Evolutionary conservation across 2,329 filamentous ascomycete genomes (phyloP).

Genomic region (Fusarium sp.): DNA sequence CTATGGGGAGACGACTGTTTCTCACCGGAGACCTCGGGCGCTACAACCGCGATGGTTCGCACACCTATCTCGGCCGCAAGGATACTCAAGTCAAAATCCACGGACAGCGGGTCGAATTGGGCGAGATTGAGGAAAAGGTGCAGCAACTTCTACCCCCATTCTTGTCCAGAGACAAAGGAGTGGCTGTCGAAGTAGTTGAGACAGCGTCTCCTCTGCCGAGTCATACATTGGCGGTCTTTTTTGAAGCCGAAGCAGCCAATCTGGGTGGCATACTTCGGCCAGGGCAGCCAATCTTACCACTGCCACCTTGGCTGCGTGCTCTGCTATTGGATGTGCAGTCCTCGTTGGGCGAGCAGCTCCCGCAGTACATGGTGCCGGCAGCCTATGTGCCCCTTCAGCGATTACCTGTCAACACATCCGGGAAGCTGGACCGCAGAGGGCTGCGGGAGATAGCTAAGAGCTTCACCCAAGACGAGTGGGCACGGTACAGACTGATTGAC

Average conservation of each 20-base stretch:
- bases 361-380: conserved; percentile 11
- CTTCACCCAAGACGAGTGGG: conserved; percentile 9
- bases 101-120: conserved; percentile 65
- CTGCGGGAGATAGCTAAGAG: conserved; percentile 3
- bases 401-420: conserved; percentile 12
- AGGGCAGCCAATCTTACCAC: conserved; percentile 7
- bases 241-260: conserved; percentile 11
- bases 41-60: conserved; percentile 53
- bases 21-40: conserved; percentile 52
- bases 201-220: conserved; percentile 6
- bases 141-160: conserved; percentile 10
- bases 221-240: conserved; percentile 11
- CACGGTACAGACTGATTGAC: conserved; percentile 10
- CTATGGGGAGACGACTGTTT: conserved; percentile 6
- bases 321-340: conserved; percentile 7
- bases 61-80: conserved; percentile 48
- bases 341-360: conserved; percentile 12
- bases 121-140: conserved; percentile 24
- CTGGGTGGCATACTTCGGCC: neutral
- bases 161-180: conserved; percentile 9
- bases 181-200: conserved; percentile 10
- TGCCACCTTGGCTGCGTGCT: conserved; percentile 6
- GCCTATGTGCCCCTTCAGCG: conserved; percentile 9
- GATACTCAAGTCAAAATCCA: conserved; percentile 60
- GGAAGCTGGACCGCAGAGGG: conserved; percentile 8